Conservation (phyloP, 805 yeast species). For the Pichia nanzhaoensis region DNA sequence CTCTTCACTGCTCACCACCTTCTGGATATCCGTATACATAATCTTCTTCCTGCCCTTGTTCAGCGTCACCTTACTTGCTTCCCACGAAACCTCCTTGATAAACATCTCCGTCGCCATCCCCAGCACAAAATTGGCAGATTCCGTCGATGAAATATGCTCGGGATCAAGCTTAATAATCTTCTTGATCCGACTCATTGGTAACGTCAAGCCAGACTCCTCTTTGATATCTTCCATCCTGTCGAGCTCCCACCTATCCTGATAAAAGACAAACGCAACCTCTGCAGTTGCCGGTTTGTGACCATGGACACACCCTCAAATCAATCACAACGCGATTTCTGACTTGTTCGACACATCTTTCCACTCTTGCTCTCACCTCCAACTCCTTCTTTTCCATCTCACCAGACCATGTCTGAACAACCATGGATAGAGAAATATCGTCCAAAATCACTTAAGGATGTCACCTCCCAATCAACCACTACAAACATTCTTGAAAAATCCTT, state of each 20-base stretch:
- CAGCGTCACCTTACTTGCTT: slow-evolving; percentile 59
- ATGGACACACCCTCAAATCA: no score
- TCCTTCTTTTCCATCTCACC: background rate
- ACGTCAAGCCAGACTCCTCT: slow-evolving; percentile 18
- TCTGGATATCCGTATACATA: slow-evolving; percentile 63
- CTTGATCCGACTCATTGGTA: slow-evolving; percentile 66
- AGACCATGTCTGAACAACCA: slow-evolving; percentile 36
- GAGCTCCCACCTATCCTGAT: no score
- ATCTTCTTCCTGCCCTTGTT: slow-evolving; percentile 61
- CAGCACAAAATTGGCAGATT: slow-evolving; percentile 64
- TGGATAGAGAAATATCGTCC: slow-evolving; percentile 98
- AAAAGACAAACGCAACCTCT: no score
- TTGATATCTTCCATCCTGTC: background rate
- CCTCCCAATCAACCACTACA: slow-evolving; percentile 89
- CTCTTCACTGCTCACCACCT: slow-evolving; percentile 53
- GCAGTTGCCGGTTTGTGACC: no score
- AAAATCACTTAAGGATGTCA: slow-evolving; percentile 71
- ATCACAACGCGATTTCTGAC: no score
- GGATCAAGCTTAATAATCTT: slow-evolving; percentile 72
- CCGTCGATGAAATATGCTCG: slow-evolving; percentile 60
- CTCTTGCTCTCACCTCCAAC: no score
- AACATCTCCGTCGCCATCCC: slow-evolving; percentile 77
- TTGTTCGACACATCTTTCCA: no score
- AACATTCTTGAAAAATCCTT: slow-evolving; percentile 74
- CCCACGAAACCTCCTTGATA: slow-evolving; percentile 62